phyloP scores from a whole-genome alignment of 345 rosid genomes.

The Angophora floribunda region DNA sequence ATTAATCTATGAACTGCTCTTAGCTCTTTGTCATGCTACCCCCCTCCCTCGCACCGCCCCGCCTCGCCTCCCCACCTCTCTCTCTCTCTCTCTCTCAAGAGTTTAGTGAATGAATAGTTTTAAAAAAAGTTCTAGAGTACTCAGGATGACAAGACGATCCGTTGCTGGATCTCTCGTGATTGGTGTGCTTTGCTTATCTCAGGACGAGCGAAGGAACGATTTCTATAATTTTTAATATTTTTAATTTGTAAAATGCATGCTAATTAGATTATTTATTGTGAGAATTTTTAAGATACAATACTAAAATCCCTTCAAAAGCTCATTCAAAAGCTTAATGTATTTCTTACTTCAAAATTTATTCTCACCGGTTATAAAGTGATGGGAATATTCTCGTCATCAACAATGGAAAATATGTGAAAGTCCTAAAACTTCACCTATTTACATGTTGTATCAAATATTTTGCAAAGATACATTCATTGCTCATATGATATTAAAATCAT shows the following conservation, averaged over 20 bases:
- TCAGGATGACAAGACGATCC: background rate
- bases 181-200: background rate
- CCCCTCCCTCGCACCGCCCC: background rate
- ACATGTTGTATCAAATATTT: background rate
- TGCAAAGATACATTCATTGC: background rate
- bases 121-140: too few relatives aligned
- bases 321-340: background rate
- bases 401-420: background rate
- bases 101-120: background rate
- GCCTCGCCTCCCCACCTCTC: background rate
- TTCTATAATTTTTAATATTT: too few relatives aligned
- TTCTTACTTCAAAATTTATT: background rate
- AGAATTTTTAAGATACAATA: too few relatives aligned
- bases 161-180: background rate
- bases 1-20: too few relatives aligned
- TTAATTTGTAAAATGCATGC: background rate
- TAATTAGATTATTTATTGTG: background rate
- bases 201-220: background rate
- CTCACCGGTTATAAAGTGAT: rapidly evolving
- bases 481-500: too few relatives aligned
- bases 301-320: background rate
- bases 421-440: background rate
- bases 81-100: background rate
- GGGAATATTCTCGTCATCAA: background rate
- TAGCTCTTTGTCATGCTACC: too few relatives aligned